Evolutionary conservation across 1,284 basidiomycete genomes (phyloP), one percentile per base, ranked within the genome.

Genomic region (Clitocybe nebularis): DNA sequence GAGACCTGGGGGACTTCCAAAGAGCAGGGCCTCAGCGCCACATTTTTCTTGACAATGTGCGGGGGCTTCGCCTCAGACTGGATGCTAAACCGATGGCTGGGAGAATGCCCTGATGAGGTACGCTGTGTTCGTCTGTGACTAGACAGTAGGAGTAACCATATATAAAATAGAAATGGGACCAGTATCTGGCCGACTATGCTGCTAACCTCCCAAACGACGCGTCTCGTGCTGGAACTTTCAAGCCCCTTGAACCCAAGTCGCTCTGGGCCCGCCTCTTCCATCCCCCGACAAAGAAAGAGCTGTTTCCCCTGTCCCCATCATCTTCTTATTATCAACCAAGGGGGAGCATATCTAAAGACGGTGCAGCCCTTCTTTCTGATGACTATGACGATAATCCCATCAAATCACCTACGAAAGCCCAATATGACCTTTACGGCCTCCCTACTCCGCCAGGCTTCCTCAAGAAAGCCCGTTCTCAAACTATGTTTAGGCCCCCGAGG

Each of bases 81-180:
- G 74, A 63, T 69, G n/a, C 57, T 84, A 35, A 66, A 63, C 23
- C 58, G 60, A 35, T 70, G 67, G 58, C 66, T 81, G 23, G 83
- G 81, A 11, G 79, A 81, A 52, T 77, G 78, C 58, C 82, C 81
- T 20, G 82, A 84, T 50, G 72, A 84, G 73, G 80, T 79, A 48
- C 13, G 65, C 20, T 10, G 10, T 34, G 9, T 33, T 39, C 33
- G n/a, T 32, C 20, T 46, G 3, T 23, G 36, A 46, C 11, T 39
- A 41, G 34, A n/a, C 41, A 20, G 13, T 39, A 38, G 3, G 23
- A 19, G 39, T 47, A 23, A 11, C 44, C 21, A 29, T 39, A 14
- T 29, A 36, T 14, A 13, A 25, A 23, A 13, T 49, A 83, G 80
- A 79, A 80, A 67, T 86, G 82, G 82, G 80, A 85, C 51, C 64